Evolutionary conservation across 352 stramenopile species (phyloP).

Genomic region (Phytophthora parvispora): DNA sequence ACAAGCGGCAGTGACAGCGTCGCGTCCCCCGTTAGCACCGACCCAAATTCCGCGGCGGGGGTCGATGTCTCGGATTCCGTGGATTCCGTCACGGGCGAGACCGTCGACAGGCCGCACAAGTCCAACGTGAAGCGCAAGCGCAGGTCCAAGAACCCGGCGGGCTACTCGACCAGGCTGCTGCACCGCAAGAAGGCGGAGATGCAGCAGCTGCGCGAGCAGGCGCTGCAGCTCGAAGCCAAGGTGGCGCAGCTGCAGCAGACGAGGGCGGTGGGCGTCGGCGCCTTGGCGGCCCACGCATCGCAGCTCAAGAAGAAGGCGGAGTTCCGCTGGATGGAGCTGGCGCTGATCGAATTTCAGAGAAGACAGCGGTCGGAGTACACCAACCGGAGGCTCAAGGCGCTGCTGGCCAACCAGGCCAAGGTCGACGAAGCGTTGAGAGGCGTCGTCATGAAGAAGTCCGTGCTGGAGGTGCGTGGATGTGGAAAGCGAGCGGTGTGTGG

Average conservation of each 20-base stretch:
- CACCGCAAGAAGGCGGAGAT: conserved; percentile 45
- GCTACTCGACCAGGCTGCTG: conserved; percentile 35
- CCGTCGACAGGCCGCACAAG: background rate
- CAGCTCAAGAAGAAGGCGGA: conserved; percentile 17
- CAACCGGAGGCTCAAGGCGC: conserved; percentile 31
- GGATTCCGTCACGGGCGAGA: background rate
- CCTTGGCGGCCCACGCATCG: conserved; percentile 5
- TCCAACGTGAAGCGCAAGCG: conserved; percentile 27
- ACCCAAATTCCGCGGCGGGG: background rate
- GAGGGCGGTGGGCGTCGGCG: conserved; percentile 8
- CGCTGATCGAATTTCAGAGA: conserved; percentile 23
- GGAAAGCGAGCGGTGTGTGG: background rate
- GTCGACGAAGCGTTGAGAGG: conserved; percentile 17
- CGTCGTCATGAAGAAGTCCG: conserved; percentile 22
- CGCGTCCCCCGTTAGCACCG: background rate
- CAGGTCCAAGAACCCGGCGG: conserved; percentile 24
- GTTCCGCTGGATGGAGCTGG: conserved; percentile 30
- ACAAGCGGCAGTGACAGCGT: conserved; percentile 23
- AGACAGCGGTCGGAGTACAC: conserved; percentile 24
- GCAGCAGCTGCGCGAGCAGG: conserved; percentile 24
- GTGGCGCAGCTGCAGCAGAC: conserved; percentile 18
- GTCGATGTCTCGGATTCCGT: background rate
- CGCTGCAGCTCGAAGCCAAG: conserved; percentile 20
- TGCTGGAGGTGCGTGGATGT: conserved; percentile 20
- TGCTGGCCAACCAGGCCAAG: conserved; percentile 27